Conservation (phyloP, 23 red algal species). For the Agarophyton chilense region DNA sequence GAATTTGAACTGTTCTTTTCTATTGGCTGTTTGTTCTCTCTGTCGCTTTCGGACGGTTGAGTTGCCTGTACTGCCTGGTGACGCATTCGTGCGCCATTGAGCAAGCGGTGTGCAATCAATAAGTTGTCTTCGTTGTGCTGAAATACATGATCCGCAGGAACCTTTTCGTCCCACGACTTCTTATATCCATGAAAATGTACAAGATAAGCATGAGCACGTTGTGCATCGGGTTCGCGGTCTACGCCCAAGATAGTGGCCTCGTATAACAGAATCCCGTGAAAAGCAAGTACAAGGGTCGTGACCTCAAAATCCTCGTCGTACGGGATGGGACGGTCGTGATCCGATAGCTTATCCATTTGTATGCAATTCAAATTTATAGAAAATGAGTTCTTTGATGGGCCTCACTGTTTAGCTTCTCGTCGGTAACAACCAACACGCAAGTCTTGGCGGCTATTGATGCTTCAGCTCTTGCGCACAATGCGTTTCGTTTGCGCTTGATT, state of each 20-base stretch:
- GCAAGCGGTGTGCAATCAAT: conserved; percentile 65
- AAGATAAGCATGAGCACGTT: conserved; percentile 25
- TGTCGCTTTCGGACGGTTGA: conserved; percentile 35
- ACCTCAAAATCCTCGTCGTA: conserved; percentile 54
- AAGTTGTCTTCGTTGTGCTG: conserved; percentile 74
- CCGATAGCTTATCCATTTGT: neutral
- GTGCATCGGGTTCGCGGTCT: neutral
- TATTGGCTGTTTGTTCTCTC: neutral
- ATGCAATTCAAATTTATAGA: neutral
- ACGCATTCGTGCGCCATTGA: conserved; percentile 31
- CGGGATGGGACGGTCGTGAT: conserved; percentile 39
- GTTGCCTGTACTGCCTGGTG: conserved; percentile 35
- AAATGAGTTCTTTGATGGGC: neutral
- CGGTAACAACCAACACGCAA: no score
- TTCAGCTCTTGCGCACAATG: no score
- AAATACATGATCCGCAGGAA: conserved; percentile 26
- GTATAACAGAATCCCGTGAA: conserved; percentile 78
- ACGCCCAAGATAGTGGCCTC: conserved; percentile 74
- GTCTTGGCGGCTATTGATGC: no score
- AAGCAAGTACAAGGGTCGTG: conserved; percentile 68
- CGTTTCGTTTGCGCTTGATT: no score
- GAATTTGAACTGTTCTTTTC: conserved; percentile 14
- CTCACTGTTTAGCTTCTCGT: no score
- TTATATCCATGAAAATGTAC: conserved; percentile 86
- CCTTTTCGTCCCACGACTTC: conserved; percentile 77